These are phyloP conservation scores for Calonectria honghensis DNA, from an alignment of 2,329 filamentous ascomycete genomes.

Conservation along the genomic window DNA sequence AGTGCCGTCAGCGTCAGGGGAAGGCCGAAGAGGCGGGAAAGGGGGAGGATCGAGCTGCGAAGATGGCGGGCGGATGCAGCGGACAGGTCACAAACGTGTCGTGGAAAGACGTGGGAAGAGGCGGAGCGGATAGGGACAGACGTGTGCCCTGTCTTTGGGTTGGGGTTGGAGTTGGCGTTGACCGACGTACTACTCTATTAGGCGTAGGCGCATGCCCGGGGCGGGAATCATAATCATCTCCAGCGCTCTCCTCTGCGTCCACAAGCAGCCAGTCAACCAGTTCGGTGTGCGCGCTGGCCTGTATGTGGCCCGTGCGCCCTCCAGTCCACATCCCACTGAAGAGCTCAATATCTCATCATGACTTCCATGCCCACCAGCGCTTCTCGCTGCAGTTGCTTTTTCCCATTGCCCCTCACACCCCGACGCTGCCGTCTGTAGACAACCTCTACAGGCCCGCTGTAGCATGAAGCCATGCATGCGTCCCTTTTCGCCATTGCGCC, in stretches of 20 bases:
- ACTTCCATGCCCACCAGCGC: slow-evolving; percentile 45
- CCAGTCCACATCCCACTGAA: slow-evolving; percentile 42
- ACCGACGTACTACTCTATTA: slow-evolving; percentile 30
- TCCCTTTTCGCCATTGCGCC: slow-evolving; percentile 52
- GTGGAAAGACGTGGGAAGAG: slow-evolving; percentile 39
- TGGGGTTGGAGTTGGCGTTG: slow-evolving; percentile 34
- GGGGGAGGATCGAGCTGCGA: slow-evolving; percentile 30
- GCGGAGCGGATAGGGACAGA: slow-evolving; percentile 44
- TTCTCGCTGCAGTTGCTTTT: slow-evolving; percentile 41
- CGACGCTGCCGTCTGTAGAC: slow-evolving; percentile 35
- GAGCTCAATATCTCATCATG: slow-evolving; percentile 52
- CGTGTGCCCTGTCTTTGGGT: slow-evolving; percentile 40
- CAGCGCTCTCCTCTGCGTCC: slow-evolving; percentile 47
- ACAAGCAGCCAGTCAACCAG: slow-evolving; percentile 47
- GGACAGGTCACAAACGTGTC: slow-evolving; percentile 33
- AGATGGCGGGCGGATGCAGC: slow-evolving; percentile 36
- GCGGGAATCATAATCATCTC: slow-evolving; percentile 42
- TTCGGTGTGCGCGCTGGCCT: slow-evolving; percentile 27
- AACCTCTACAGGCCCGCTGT: slow-evolving; percentile 45
- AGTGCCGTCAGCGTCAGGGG: slow-evolving; percentile 38
- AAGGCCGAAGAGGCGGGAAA: slow-evolving; percentile 44
- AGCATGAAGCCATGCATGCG: slow-evolving; percentile 58
- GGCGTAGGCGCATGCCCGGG: slow-evolving; percentile 34
- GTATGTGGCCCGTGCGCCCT: slow-evolving; percentile 48
- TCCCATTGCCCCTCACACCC: slow-evolving; percentile 25